Evolutionary conservation across 1,139 yeast genomes (phyloP).

Genomic region (Sugiyamaella pinicola): DNA sequence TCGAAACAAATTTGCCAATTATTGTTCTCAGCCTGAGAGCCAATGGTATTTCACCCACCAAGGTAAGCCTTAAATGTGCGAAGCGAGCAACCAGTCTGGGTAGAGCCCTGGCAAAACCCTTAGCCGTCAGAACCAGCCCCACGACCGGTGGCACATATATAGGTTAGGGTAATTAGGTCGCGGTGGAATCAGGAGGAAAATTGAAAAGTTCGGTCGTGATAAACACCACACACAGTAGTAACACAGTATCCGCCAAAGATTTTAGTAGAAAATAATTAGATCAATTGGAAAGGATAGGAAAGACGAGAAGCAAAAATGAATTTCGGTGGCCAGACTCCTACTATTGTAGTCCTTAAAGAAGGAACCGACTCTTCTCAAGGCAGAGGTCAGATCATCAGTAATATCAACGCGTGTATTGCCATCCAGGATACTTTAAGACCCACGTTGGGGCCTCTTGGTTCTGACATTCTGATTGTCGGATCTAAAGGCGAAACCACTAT

Average conservation of each 20-base stretch:
- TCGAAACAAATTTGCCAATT: no score
- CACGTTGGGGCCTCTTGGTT: conserved; percentile 95
- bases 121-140: not conserved
- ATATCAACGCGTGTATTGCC: conserved; percentile 95
- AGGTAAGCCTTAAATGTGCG: no score
- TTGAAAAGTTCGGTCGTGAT: conserved; percentile 9
- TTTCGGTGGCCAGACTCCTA: conserved; percentile 90
- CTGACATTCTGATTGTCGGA: conserved; percentile 86
- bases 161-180: not conserved
- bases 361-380: conserved; percentile 99
- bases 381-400: conserved; percentile 88
- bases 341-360: conserved; percentile 94
- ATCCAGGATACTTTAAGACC: conserved; percentile 94
- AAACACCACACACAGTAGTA: not conserved
- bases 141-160: not conserved
- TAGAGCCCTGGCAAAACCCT: no score
- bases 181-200: conserved; percentile 4
- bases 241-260: not conserved
- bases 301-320: conserved; percentile 54
- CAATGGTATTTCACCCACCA: no score
- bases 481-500: conserved; percentile 86
- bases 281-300: not conserved
- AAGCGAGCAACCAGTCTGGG: no score
- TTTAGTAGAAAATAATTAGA: not conserved
- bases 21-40: no score